Conservation (phyloP, 2,329 filamentous ascomycete genomes). For the Curvularia verruculosa region DNA sequence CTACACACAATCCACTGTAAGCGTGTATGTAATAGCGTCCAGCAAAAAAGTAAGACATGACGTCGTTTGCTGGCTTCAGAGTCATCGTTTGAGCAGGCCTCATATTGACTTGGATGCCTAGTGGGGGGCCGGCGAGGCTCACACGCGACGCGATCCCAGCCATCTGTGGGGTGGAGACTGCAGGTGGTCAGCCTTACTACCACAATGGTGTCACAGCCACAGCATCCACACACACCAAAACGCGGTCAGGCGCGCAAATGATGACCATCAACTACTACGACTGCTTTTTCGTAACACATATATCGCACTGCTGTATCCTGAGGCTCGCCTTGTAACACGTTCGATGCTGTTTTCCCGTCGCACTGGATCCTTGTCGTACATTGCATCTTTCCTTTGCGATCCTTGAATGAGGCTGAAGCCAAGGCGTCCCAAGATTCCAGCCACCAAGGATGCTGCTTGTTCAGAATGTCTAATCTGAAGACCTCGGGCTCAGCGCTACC, state of each 20-base stretch:
- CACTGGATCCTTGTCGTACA: constrained; percentile 5
- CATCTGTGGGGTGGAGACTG: constrained; percentile 1
- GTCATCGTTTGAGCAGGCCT: neutral
- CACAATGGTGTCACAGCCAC: constrained; percentile 10
- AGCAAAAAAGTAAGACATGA: neutral
- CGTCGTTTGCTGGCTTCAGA: neutral
- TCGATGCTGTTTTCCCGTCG: constrained; percentile 5
- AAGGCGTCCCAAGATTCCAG: constrained; percentile 6
- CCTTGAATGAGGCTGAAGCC: constrained; percentile 7
- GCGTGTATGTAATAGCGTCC: neutral
- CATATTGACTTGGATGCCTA: constrained; percentile 4
- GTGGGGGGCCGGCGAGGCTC: neutral
- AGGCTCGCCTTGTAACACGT: neutral
- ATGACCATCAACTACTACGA: constrained; percentile 1
- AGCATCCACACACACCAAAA: constrained; percentile 3
- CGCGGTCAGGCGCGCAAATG: constrained; percentile 8
- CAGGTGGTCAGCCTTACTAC: constrained; percentile 15
- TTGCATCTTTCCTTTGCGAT: neutral
- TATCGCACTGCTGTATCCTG: neutral
- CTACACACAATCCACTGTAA: neutral
- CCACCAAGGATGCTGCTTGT: neutral
- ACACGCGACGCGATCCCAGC: constrained; percentile 1
- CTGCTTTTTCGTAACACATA: neutral
- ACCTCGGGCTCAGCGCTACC: constrained; percentile 21
- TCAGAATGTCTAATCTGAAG: constrained; percentile 10